These are phyloP conservation scores for Acacia concinna DNA, from an alignment of 331 rosid species.

Conservation along the genomic window DNA sequence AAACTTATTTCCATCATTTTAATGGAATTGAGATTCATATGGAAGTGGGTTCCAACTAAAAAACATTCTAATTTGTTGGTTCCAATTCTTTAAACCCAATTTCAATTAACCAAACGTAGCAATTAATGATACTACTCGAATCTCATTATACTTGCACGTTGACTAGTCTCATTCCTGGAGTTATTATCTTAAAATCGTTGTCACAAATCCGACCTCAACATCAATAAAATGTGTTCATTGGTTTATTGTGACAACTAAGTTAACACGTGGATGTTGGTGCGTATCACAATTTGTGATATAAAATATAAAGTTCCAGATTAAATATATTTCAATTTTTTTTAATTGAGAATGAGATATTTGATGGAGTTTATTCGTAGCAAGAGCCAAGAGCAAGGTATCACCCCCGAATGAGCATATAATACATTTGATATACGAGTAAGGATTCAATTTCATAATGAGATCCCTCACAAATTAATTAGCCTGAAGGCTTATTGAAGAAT, in stretches of 20 bases:
- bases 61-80: too few relatives aligned
- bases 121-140: too few relatives aligned
- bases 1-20: too few relatives aligned
- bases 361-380: not conserved
- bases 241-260: not conserved
- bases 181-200: not conserved
- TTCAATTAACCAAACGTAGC: too few relatives aligned
- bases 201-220: not conserved
- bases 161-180: not conserved
- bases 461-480: not conserved
- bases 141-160: not conserved
- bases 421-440: slow-evolving; percentile 9
- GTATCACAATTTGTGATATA: not conserved
- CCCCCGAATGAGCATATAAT: not conserved
- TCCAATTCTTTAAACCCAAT: too few relatives aligned
- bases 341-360: not conserved
- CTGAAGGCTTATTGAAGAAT: not conserved
- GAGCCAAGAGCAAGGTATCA: not conserved
- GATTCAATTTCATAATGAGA: slow-evolving; percentile 9
- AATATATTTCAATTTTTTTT: not conserved
- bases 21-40: too few relatives aligned
- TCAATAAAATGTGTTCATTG: not conserved
- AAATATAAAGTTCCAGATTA: not conserved
- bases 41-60: too few relatives aligned
- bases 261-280: not conserved